These are phyloP conservation scores for Mucor irregularis DNA, from an alignment of 371 early-diverging fungal genomes.

Conservation along the genomic window DNA sequence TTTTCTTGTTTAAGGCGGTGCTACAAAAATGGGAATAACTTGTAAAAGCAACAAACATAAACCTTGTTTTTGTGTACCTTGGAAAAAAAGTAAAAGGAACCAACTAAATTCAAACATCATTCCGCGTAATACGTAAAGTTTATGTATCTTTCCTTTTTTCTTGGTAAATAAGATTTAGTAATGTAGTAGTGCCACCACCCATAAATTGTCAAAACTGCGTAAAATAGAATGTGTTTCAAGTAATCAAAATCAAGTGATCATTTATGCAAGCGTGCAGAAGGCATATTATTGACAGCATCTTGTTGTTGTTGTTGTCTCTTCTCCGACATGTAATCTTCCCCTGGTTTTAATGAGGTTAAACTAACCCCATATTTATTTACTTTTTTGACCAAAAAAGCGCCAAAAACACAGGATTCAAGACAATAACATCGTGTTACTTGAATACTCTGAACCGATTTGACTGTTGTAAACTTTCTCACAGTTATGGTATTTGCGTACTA, in stretches of 20 bases:
- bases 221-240: neutral
- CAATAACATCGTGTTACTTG: too few species aligned
- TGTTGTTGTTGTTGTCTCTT: neutral
- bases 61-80: neutral
- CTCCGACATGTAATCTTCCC: too few species aligned
- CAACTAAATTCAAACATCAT: neutral
- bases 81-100: neutral
- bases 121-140: neutral
- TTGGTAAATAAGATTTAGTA: too few species aligned
- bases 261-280: neutral
- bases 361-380: neutral
- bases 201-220: neutral
- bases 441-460: too few species aligned
- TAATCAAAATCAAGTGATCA: neutral
- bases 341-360: neutral
- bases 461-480: too few species aligned
- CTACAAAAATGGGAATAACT: too few species aligned
- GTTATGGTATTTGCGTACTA: too few species aligned
- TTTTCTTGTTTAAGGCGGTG: too few species aligned
- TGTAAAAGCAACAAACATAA: too few species aligned
- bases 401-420: neutral
- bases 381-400: neutral
- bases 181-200: too few species aligned
- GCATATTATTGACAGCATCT: neutral
- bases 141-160: neutral